Percentiles rank a stretch among this genome's conserved stretches.
phyloP scores from a whole-genome alignment of 129 eudicot species.

The Flaveria linearis region DNA sequence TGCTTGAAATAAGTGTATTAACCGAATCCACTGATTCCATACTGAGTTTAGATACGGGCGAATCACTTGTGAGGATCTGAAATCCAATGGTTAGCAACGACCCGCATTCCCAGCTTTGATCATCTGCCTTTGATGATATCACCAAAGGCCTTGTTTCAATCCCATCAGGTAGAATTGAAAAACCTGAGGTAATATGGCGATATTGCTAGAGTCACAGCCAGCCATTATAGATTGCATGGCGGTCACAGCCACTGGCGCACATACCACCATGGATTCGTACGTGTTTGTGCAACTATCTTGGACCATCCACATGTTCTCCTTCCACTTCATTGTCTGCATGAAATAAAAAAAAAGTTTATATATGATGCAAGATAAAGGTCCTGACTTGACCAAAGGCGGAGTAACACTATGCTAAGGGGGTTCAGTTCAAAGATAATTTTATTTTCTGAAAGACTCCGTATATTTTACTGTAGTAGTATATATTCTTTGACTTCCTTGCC shows the following conservation, averaged over 20 bases:
- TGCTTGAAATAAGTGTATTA: slow-evolving; percentile 67
- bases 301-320: slow-evolving; percentile 78
- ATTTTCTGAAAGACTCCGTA: no score
- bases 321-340: slow-evolving; percentile 62
- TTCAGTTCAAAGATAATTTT: no score
- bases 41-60: slow-evolving; percentile 58
- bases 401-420: no score
- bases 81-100: slow-evolving; percentile 78
- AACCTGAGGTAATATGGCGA: slow-evolving; percentile 79
- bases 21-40: slow-evolving; percentile 79
- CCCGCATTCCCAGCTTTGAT: slow-evolving; percentile 64
- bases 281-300: slow-evolving; percentile 81
- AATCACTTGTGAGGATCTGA: slow-evolving; percentile 69
- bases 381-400: no score
- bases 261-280: slow-evolving; percentile 79
- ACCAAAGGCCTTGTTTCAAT: slow-evolving; percentile 77
- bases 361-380: no score
- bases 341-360: not conserved
- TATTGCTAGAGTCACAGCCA: slow-evolving; percentile 84
- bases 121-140: slow-evolving; percentile 59
- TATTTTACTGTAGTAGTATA: no score
- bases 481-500: no score
- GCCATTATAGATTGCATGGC: slow-evolving; percentile 80
- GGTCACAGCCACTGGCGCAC: slow-evolving; percentile 64
- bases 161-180: slow-evolving; percentile 91